These are phyloP conservation scores for Dipsacomyces acuminosporus DNA, from an alignment of 371 early-diverging fungal species.

Conservation along the genomic window DNA sequence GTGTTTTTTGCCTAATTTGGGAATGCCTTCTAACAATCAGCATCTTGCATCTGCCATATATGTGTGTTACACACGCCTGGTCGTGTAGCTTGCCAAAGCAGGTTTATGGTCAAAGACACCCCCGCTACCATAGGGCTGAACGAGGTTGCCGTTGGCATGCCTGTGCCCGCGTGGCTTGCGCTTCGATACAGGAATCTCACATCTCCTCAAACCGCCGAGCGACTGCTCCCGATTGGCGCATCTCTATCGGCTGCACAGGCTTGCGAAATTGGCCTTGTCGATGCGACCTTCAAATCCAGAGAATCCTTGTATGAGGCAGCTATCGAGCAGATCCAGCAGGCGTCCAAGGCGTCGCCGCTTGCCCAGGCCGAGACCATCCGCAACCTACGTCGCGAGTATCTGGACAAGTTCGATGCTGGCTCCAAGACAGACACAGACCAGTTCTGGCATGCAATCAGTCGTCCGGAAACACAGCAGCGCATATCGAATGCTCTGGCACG, in stretches of 20 bases:
- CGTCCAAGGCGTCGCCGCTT: slow-evolving; percentile 10
- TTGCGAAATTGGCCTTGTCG: slow-evolving; percentile 46
- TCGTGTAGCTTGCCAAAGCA: slow-evolving; percentile 27
- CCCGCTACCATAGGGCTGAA: slow-evolving; percentile 45
- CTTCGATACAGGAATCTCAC: slow-evolving; percentile 44
- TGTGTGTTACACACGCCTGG: too few species aligned
- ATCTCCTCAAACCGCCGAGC: slow-evolving; percentile 45
- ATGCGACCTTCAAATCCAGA: slow-evolving; percentile 38
- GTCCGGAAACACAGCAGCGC: slow-evolving; percentile 16
- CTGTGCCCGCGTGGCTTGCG: slow-evolving; percentile 50
- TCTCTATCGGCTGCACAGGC: slow-evolving; percentile 45
- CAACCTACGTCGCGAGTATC: slow-evolving; percentile 13
- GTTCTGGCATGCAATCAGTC: slow-evolving; percentile 25
- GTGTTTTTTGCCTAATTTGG: too few species aligned
- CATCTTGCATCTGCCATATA: too few species aligned
- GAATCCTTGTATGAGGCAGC: slow-evolving; percentile 21
- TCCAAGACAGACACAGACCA: slow-evolving; percentile 16
- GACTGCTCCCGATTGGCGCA: slow-evolving; percentile 39
- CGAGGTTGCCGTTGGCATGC: slow-evolving; percentile 51
- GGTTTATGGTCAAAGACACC: slow-evolving; percentile 22
- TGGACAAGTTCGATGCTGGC: slow-evolving; percentile 24
- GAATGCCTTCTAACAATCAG: too few species aligned
- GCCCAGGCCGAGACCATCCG: slow-evolving; percentile 30
- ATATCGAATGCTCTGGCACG: slow-evolving; percentile 15
- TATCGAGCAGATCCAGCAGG: neutral